phyloP scores from a whole-genome alignment of 1,284 basidiomycete genomes.

The Rhodotorula sp. region DNA sequence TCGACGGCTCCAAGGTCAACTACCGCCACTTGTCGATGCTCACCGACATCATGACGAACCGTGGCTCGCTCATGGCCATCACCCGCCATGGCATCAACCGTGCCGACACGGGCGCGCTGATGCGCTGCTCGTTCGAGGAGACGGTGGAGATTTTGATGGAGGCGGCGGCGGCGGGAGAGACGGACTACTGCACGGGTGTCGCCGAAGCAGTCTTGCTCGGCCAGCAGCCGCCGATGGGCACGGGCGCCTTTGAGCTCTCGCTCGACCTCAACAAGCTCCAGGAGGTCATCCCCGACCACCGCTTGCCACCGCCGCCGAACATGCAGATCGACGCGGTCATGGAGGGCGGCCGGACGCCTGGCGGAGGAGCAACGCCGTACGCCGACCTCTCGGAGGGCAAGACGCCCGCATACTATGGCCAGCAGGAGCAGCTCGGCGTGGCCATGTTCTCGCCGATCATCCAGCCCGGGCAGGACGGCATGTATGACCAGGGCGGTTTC shows the following conservation, averaged over 20 bases:
- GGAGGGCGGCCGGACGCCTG: constrained; percentile 88
- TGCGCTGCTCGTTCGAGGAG: constrained; percentile 99
- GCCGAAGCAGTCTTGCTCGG: constrained; percentile 99
- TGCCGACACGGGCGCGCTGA: constrained; percentile 92
- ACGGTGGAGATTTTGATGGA: constrained; percentile 99
- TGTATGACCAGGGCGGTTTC: constrained; percentile 62
- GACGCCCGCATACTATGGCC: constrained; percentile 39
- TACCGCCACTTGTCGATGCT: constrained; percentile 94
- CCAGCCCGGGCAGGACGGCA: constrained; percentile 77
- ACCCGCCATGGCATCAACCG: constrained; percentile 99
- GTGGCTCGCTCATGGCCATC: constrained; percentile 94
- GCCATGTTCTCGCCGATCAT: constrained; percentile 94
- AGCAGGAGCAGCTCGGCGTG: constrained; percentile 33
- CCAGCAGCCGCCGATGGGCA: constrained; percentile 82
- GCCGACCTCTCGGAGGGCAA: constrained; percentile 49
- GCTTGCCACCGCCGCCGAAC: constrained; percentile 63
- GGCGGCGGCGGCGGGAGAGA: constrained; percentile 94
- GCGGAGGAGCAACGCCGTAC: constrained; percentile 72
- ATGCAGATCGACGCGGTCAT: constrained; percentile 65
- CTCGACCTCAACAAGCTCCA: constrained; percentile 98
- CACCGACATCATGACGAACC: constrained; percentile 98
- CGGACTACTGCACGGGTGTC: constrained; percentile 96
- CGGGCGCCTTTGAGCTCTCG: constrained; percentile 67
- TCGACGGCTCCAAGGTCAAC: constrained; percentile 99
- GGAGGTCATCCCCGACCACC: constrained; percentile 96